Evolutionary conservation across 768 basidiomycete species (phyloP).

Genomic region (Rhodotorula kratochvilovae): DNA sequence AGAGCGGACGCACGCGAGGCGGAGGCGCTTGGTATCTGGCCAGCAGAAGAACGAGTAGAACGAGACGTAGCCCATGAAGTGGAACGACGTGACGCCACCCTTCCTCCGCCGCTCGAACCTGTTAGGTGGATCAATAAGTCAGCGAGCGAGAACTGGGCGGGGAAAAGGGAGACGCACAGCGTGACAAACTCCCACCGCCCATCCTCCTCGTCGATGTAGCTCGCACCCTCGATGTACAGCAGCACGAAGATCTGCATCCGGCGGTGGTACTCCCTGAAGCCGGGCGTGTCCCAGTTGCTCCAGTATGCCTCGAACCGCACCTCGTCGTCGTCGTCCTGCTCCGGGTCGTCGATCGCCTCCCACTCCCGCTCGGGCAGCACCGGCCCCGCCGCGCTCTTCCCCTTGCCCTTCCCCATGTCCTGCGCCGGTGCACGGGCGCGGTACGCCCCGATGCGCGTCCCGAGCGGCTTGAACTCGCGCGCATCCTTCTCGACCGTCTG

Average conservation of each 20-base stretch:
- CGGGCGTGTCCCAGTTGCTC: slow-evolving; percentile 78
- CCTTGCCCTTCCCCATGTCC: slow-evolving; percentile 58
- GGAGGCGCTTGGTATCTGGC: slow-evolving; percentile 79
- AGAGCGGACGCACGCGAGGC: slow-evolving; percentile 64
- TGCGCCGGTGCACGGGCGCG: slow-evolving; percentile 53
- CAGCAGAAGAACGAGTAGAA: slow-evolving; percentile 94
- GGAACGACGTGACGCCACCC: slow-evolving; percentile 61
- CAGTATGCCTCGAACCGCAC: slow-evolving; percentile 88
- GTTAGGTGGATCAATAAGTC: not conserved
- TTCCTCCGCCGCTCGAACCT: slow-evolving; percentile 83
- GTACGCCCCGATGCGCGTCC: slow-evolving; percentile 72
- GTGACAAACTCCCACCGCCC: slow-evolving; percentile 88
- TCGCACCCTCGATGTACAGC: slow-evolving; percentile 91
- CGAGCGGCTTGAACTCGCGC: slow-evolving; percentile 68
- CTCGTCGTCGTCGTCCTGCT: slow-evolving; percentile 53
- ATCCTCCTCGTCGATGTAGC: slow-evolving; percentile 89
- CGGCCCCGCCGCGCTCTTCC: slow-evolving; percentile 45
- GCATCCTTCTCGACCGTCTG: slow-evolving; percentile 72
- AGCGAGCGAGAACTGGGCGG: not conserved
- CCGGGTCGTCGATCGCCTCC: slow-evolving; percentile 16
- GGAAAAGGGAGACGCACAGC: slow-evolving; percentile 56
- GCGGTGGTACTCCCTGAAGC: slow-evolving; percentile 84
- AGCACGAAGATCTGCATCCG: slow-evolving; percentile 91
- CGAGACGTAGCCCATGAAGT: slow-evolving; percentile 90
- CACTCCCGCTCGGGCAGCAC: slow-evolving; percentile 26